Percentiles rank a stretch among this genome's conserved stretches.
phyloP scores from a whole-genome alignment of 1,139 yeast genomes.

The Debaryomyces sp. region DNA sequence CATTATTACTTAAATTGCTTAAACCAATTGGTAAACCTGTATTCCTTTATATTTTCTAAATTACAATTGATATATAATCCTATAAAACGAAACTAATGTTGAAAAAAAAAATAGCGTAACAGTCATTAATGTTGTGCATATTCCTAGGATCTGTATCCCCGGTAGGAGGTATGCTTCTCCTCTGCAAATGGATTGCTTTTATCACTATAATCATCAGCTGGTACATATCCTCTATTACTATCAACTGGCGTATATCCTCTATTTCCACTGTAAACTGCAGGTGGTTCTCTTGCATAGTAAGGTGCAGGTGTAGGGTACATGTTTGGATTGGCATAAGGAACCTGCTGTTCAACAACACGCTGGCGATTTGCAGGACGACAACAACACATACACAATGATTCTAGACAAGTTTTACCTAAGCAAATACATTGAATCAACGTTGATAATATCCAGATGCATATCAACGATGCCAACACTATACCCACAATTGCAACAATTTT shows the following conservation, averaged over 20 bases:
- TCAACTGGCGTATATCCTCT: conserved; percentile 17
- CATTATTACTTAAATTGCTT: not conserved
- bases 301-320: conserved; percentile 40
- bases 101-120: not conserved
- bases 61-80: not conserved
- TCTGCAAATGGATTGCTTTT: conserved; percentile 18
- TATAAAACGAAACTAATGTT: not conserved
- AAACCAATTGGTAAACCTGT: not conserved
- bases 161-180: conserved; percentile 1
- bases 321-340: conserved; percentile 35
- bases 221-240: conserved; percentile 15
- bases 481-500: conserved; percentile 79
- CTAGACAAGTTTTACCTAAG: conserved; percentile 46
- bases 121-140: not conserved
- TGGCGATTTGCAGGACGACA: conserved; percentile 30
- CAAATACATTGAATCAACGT: conserved; percentile 48
- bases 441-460: conserved; percentile 46
- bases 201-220: conserved; percentile 9
- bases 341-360: conserved; percentile 16
- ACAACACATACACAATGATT: conserved; percentile 52
- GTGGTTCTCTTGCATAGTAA: conserved; percentile 11
- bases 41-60: not conserved
- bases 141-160: conserved; percentile 1
- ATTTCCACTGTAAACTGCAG: conserved; percentile 13
- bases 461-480: conserved; percentile 56